These are phyloP conservation scores for Arctium minus DNA, from an alignment of 129 eudicot species.

Conservation along the genomic window DNA sequence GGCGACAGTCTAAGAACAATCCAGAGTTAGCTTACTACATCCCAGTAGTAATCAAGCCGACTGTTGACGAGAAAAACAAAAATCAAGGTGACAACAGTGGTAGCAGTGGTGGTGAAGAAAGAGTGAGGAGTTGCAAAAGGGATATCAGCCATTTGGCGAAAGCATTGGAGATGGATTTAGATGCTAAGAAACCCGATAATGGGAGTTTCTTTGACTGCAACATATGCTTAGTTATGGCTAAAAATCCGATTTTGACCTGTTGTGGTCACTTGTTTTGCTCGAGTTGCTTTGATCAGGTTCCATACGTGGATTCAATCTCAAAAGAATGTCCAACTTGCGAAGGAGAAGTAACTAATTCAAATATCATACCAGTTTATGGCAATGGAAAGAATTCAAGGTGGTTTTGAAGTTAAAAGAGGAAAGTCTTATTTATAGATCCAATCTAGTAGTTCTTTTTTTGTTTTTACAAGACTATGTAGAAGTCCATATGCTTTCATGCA, in stretches of 20 bases:
- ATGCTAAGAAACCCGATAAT: conserved; percentile 17
- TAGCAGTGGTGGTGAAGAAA: conserved; percentile 2
- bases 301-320: conserved; percentile 34
- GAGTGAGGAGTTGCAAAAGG: conserved; percentile 33
- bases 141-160: conserved; percentile 41
- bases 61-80: neutral
- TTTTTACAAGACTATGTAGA: neutral
- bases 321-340: conserved; percentile 64
- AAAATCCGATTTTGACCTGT: conserved; percentile 49
- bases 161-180: conserved; percentile 50
- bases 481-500: neutral
- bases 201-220: conserved; percentile 50
- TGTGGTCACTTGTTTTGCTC: conserved; percentile 73
- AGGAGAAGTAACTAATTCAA: conserved; percentile 55
- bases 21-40: neutral
- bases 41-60: neutral
- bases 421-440: neutral
- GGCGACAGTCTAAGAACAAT: conserved; percentile 18
- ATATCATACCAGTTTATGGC: conserved; percentile 51
- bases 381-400: conserved; percentile 13
- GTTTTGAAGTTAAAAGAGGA: neutral
- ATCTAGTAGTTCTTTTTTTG: neutral
- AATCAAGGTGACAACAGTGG: neutral
- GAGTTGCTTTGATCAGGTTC: conserved; percentile 47
- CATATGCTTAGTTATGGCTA: conserved; percentile 39